Evolutionary conservation across 176 grass and related monocot genomes (phyloP), one percentile per base, ranked within the genome.

Genomic region (Secale cereale): DNA sequence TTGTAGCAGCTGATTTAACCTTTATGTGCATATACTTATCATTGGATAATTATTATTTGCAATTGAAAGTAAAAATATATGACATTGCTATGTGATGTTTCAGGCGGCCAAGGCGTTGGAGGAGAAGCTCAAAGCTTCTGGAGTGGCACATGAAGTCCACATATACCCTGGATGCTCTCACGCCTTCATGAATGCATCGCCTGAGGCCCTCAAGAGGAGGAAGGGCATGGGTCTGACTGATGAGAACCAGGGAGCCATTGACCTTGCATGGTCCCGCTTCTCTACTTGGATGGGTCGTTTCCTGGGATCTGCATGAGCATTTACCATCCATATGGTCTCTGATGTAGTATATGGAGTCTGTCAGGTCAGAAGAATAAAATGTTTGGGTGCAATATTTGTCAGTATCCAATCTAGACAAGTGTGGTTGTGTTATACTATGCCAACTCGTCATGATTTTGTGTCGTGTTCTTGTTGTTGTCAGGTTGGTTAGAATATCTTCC

Each of bases 51-150:
- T 31, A 65, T 65, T 17, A 66, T n/a, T 36, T 70, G 41, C 33
- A 23, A 3, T 57, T 57, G 39, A 3, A 43, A 72, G n/a, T 73
- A 10, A 10, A 46, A 73, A 5, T 27, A 27, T 17, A 10, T 48
- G 46, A 86, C 7, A 43, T 10, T 81, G 11, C 30, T 41, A 11
- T 50, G 6, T 48, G 48, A 73, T 92, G 22, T 71, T 82, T 79
- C 89, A 98, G 97, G 91, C 88, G 28, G 97, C 93, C 71, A 94
- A 98, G 45, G 85, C 97, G 7, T 83, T 98, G 26, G 97, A 95
- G 46, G 93, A 98, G 78, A 91, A 95, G 84, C 89, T 98, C 32
- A 95, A 94, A 75, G 83, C 86, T 43, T 87, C 97, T 5, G 91
- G 91, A 29, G 76, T 89, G 29, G 88, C 91, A 36, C 57, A 88